These are phyloP conservation scores for Cercospora citrullina DNA, from an alignment of 2,329 filamentous ascomycete genomes.

Conservation along the genomic window DNA sequence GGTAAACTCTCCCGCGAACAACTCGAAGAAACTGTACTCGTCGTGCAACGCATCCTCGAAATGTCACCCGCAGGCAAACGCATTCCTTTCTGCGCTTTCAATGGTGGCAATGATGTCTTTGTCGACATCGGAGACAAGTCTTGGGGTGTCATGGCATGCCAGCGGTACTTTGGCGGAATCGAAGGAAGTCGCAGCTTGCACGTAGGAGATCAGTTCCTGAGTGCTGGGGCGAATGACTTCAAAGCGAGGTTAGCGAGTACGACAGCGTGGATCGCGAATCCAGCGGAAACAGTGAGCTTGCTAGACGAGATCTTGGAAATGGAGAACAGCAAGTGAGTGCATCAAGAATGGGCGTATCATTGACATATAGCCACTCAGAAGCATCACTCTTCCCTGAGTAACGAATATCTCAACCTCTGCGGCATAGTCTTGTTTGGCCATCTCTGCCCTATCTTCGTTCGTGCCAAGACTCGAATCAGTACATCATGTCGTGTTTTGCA, in stretches of 20 bases:
- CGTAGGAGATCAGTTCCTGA: constrained; percentile 93
- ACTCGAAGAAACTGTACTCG: constrained; percentile 91
- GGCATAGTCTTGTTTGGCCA: too few relatives aligned
- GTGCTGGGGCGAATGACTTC: constrained; percentile 94
- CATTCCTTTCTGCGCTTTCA: constrained; percentile 95
- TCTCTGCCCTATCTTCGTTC: neutral
- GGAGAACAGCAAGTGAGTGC: constrained; percentile 3
- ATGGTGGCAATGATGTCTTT: constrained; percentile 95
- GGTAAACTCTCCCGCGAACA: constrained; percentile 71
- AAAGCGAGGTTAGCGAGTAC: constrained; percentile 90
- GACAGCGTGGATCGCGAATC: constrained; percentile 95
- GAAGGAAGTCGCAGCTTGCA: constrained; percentile 79
- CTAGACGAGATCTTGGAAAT: constrained; percentile 70
- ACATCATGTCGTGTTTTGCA: neutral
- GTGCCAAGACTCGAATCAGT: neutral
- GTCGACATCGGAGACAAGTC: constrained; percentile 98
- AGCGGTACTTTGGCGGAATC: constrained; percentile 81
- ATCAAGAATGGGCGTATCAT: neutral
- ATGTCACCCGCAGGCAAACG: constrained; percentile 66
- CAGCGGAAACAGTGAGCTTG: constrained; percentile 83
- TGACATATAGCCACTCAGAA: neutral
- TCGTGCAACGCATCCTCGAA: constrained; percentile 90
- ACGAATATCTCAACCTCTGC: neutral
- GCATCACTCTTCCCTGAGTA: neutral
- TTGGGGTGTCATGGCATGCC: constrained; percentile 90